Conservation (phyloP, 208 protist genomes). For the Angomonas deanei region DNA sequence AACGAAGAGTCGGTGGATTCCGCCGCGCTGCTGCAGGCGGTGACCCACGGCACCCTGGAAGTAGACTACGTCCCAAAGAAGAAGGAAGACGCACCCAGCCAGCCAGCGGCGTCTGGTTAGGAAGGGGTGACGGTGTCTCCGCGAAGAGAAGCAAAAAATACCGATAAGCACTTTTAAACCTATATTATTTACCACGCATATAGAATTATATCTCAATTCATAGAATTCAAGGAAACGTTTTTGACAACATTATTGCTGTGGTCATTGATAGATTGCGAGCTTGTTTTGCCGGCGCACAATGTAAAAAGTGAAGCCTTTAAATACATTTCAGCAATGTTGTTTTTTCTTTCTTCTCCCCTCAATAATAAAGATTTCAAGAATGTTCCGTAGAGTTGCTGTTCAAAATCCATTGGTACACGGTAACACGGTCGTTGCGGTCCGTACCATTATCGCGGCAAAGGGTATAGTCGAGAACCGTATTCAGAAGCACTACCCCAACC, state of each 20-base stretch:
- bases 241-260: too few relatives aligned
- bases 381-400: neutral
- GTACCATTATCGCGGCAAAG: conserved; percentile 70
- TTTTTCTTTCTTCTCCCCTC: neutral
- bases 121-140: neutral
- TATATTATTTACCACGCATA: too few relatives aligned
- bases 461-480: conserved; percentile 87
- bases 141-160: neutral
- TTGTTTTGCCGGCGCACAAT: too few relatives aligned
- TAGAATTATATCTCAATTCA: too few relatives aligned
- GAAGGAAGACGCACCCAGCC: neutral
- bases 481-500: conserved; percentile 76
- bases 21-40: conserved; percentile 22
- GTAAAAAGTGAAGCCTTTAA: too few relatives aligned
- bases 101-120: too few relatives aligned
- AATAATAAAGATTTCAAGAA: neutral
- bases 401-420: neutral
- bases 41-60: conserved; percentile 36
- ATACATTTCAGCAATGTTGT: too few relatives aligned
- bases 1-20: conserved; percentile 24
- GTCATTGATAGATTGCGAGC: neutral
- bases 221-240: too few relatives aligned
- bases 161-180: too few relatives aligned
- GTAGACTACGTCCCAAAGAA: conserved; percentile 29
- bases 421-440: conserved; percentile 1